phyloP scores from a whole-genome alignment of 2,329 filamentous ascomycete species.

The Alternaria conjuncta region DNA sequence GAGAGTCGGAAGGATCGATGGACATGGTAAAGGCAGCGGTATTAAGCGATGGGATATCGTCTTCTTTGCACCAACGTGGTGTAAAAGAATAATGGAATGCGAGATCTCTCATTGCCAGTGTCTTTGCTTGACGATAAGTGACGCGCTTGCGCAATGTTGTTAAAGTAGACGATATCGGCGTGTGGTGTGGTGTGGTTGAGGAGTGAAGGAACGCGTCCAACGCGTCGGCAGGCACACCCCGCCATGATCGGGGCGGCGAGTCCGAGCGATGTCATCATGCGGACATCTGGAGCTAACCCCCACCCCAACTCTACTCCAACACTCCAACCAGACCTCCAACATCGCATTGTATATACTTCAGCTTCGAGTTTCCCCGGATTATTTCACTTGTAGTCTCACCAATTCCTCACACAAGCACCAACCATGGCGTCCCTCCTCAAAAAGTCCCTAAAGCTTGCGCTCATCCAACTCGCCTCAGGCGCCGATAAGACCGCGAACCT shows the following conservation, averaged over 20 bases:
- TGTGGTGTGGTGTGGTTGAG: neutral
- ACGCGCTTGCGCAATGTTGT: neutral
- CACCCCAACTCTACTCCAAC: conserved; percentile 11
- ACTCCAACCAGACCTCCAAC: conserved; percentile 3
- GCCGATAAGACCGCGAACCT: conserved; percentile 88
- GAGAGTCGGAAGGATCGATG: neutral
- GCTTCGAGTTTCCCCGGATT: neutral
- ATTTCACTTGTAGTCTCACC: neutral
- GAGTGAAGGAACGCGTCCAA: neutral
- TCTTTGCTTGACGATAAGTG: neutral
- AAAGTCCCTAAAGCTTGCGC: conserved; percentile 47
- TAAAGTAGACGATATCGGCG: neutral
- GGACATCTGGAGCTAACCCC: conserved; percentile 2
- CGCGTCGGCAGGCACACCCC: conserved; percentile 6
- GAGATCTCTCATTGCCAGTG: fast-evolving
- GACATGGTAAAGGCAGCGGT: fast-evolving
- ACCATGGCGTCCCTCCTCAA: conserved; percentile 43
- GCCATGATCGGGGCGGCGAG: conserved; percentile 3
- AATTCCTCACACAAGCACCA: neutral
- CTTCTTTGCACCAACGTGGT: neutral
- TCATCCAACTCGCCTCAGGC: conserved; percentile 57
- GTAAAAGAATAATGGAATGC: fast-evolving
- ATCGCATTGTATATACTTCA: neutral
- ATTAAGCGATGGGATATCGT: neutral
- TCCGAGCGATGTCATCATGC: conserved; percentile 5